Evolutionary conservation across 306 rosid genomes (phyloP).

Genomic region (Ormosia semicastrata): DNA sequence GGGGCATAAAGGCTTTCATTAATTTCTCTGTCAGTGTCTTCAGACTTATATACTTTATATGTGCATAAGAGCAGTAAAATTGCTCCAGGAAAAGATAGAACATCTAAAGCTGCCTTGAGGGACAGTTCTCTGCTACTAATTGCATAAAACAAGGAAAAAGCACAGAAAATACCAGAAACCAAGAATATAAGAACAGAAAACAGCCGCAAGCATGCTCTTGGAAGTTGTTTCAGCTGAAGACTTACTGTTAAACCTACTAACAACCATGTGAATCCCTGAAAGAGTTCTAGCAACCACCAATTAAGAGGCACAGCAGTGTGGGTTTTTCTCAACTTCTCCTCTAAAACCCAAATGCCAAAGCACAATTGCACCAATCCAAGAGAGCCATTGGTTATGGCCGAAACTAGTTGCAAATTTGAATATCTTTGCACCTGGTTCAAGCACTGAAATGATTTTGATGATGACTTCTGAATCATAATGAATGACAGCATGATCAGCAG

Average conservation of each 20-base stretch:
- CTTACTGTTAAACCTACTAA: constrained; percentile 44
- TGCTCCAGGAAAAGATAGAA: constrained; percentile 35
- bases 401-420: constrained; percentile 41
- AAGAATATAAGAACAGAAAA: constrained; percentile 39
- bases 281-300: constrained; percentile 41
- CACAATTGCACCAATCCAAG: constrained; percentile 51
- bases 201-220: constrained; percentile 34
- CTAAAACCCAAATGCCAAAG: constrained; percentile 57
- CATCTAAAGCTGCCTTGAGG: constrained; percentile 29
- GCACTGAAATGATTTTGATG: constrained; percentile 16
- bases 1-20: constrained; percentile 47
- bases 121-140: constrained; percentile 29
- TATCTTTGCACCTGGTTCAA: constrained; percentile 6
- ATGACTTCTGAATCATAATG: constrained; percentile 35
- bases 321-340: constrained; percentile 39
- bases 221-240: constrained; percentile 35
- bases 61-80: constrained; percentile 33
- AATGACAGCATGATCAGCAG: constrained; percentile 44
- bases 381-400: constrained; percentile 43
- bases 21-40: constrained; percentile 15
- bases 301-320: constrained; percentile 50
- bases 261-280: constrained; percentile 56
- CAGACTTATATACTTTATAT: constrained; percentile 17
- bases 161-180: constrained; percentile 40
- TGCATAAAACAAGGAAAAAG: constrained; percentile 38